Percentiles rank a stretch among this genome's conserved stretches.
Evolutionary conservation across 2,329 filamentous ascomycete genomes (phyloP).

Genomic region (Hypocreales sp.): DNA sequence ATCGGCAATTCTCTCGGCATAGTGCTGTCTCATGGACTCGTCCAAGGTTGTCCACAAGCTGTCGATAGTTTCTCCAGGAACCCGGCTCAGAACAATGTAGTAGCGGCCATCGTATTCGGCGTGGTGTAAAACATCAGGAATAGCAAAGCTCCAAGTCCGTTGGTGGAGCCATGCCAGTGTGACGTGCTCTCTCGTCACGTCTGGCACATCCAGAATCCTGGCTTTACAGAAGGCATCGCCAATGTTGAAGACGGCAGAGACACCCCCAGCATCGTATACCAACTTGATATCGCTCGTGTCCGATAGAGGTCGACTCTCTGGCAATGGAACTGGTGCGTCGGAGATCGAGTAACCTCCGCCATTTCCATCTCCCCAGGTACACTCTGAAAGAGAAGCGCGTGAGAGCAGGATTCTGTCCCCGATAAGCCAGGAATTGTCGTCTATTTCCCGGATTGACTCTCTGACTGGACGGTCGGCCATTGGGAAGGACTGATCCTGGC

Average conservation of each 20-base stretch:
- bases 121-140: slow-evolving; percentile 7
- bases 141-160: slow-evolving; percentile 4
- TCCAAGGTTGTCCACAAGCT: not conserved
- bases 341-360: slow-evolving; percentile 1
- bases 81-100: slow-evolving; percentile 10
- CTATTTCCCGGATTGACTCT: slow-evolving; percentile 4
- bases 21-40: not conserved
- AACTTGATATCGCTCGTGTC: slow-evolving; percentile 1
- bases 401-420: slow-evolving; percentile 3
- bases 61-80: slow-evolving; percentile 11
- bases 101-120: slow-evolving; percentile 8
- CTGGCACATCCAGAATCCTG: not conserved
- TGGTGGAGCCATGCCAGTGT: slow-evolving; percentile 1
- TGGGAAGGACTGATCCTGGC: too few species aligned
- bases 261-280: slow-evolving; percentile 3
- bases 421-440: slow-evolving; percentile 3
- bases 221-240: slow-evolving; percentile 8
- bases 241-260: slow-evolving; percentile 6
- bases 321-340: slow-evolving; percentile 1
- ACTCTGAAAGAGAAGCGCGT: not conserved
- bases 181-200: not conserved
- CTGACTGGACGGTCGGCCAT: too few species aligned
- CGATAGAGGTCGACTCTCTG: slow-evolving; percentile 1
- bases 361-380: slow-evolving; percentile 2
- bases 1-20: not conserved